Percentiles rank a stretch among this genome's conserved stretches.
Conservation (phyloP, 129 eudicot species). For the Smallanthus sonchifolius region DNA sequence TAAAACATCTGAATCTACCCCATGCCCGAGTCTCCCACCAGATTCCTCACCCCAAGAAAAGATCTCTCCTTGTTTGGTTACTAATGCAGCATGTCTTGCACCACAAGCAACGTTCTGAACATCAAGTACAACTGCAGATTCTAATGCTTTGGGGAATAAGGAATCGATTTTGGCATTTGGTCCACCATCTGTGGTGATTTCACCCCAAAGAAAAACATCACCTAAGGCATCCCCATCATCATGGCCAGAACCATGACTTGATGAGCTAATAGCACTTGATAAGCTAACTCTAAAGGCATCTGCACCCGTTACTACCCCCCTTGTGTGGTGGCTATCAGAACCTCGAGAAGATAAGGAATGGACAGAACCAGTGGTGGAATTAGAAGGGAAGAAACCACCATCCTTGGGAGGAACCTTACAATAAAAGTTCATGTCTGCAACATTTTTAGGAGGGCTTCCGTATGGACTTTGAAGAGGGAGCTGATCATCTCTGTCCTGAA, state of each 20-base stretch:
- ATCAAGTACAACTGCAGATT: constrained; percentile 90
- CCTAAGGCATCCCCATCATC: constrained; percentile 97
- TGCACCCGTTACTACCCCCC: constrained; percentile 41
- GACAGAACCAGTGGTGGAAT: constrained; percentile 67
- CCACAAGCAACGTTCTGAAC: constrained; percentile 98
- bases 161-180: constrained; percentile 56
- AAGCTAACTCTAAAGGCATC: constrained; percentile 91
- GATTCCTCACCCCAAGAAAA: constrained; percentile 98
- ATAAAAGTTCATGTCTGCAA: constrained; percentile 54
- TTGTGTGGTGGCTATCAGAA: constrained; percentile 77
- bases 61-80: constrained; percentile 93
- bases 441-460: constrained; percentile 74
- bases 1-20: constrained; percentile 87
- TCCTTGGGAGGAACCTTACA: constrained; percentile 66
- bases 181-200: constrained; percentile 81
- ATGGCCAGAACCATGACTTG: constrained; percentile 98
- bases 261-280: constrained; percentile 98
- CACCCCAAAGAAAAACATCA: constrained; percentile 97
- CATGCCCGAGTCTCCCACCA: constrained; percentile 95
- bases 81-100: constrained; percentile 82
- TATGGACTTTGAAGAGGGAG: constrained; percentile 69
- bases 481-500: constrained; percentile 78
- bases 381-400: constrained; percentile 52
- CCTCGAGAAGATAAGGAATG: constrained; percentile 93
- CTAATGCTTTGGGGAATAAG: constrained; percentile 82